These are phyloP conservation scores for Wallacemonas sp. DNA, from an alignment of 208 protist genomes.

Conservation along the genomic window DNA sequence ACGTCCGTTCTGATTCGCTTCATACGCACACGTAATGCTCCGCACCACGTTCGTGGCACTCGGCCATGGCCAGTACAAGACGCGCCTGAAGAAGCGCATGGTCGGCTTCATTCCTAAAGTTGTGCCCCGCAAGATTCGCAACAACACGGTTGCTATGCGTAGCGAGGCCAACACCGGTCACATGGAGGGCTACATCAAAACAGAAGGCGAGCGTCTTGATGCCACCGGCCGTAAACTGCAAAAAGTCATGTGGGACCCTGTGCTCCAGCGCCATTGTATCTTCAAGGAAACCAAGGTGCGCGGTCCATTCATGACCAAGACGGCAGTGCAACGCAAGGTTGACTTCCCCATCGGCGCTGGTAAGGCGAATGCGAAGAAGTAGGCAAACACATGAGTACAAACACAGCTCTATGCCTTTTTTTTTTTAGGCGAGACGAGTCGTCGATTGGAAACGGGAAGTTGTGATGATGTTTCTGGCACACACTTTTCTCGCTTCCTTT, in stretches of 20 bases:
- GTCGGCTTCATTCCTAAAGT: constrained; percentile 88
- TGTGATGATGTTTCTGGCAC: too few species aligned
- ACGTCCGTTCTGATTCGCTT: too few species aligned
- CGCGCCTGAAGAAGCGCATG: constrained; percentile 86
- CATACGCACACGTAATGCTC: constrained; percentile 45
- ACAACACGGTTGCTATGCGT: constrained; percentile 80
- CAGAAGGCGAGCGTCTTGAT: constrained; percentile 70
- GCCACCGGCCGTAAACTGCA: constrained; percentile 82
- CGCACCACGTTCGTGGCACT: constrained; percentile 33
- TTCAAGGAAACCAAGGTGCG: constrained; percentile 85
- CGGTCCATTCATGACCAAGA: constrained; percentile 84
- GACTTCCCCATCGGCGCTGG: constrained; percentile 52
- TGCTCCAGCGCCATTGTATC: constrained; percentile 73
- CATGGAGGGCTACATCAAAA: constrained; percentile 87
- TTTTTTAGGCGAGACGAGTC: neutral
- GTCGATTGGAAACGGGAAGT: neutral
- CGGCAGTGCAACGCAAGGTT: constrained; percentile 57
- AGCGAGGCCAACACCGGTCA: constrained; percentile 85
- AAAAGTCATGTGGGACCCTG: constrained; percentile 74
- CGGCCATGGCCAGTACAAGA: constrained; percentile 85
- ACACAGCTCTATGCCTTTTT: neutral
- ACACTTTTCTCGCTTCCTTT: too few species aligned
- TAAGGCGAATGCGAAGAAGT: neutral
- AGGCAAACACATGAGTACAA: neutral
- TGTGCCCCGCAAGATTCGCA: constrained; percentile 80